Conservation (phyloP, 2,329 filamentous ascomycete genomes). For the Aspergillus sp. region DNA sequence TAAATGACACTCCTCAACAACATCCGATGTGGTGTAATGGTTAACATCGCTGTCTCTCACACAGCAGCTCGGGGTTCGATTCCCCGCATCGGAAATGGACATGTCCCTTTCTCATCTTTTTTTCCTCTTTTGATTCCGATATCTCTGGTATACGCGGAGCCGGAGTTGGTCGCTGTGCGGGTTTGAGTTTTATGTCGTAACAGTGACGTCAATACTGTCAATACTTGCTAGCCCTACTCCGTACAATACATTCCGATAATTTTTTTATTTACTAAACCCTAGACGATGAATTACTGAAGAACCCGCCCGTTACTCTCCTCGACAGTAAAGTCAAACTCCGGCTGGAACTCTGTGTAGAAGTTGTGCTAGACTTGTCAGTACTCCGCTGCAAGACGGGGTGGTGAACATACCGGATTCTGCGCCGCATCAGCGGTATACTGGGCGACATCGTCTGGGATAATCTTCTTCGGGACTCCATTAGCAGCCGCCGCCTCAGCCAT, state of each 20-base stretch:
- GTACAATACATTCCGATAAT: neutral
- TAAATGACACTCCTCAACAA: neutral
- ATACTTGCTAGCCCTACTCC: too few species aligned
- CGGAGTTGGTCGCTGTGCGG: too few species aligned
- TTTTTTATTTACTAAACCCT: neutral
- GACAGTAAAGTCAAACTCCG: conserved; percentile 39
- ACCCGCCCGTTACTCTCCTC: conserved; percentile 39
- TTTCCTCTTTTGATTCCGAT: neutral
- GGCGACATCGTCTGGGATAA: conserved; percentile 35
- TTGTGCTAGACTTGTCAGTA: conserved; percentile 33
- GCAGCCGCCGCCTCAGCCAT: conserved; percentile 43
- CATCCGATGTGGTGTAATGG: conserved; percentile 24
- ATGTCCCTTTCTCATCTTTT: neutral
- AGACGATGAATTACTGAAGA: conserved; percentile 16
- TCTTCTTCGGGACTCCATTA: conserved; percentile 36
- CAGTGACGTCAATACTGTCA: too few species aligned
- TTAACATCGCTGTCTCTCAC: conserved; percentile 24
- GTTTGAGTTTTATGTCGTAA: too few species aligned
- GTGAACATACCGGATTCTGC: conserved; percentile 35
- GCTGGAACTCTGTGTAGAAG: conserved; percentile 41
- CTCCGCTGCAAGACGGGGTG: neutral
- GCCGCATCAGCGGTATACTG: conserved; percentile 36
- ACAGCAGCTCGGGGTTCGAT: conserved; percentile 25
- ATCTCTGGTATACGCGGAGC: neutral
- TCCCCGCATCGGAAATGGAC: conserved; percentile 20